Evolutionary conservation across 768 basidiomycete genomes (phyloP), one percentile per base, ranked within the genome.

Genomic region (Hydnomerulius pinastri): DNA sequence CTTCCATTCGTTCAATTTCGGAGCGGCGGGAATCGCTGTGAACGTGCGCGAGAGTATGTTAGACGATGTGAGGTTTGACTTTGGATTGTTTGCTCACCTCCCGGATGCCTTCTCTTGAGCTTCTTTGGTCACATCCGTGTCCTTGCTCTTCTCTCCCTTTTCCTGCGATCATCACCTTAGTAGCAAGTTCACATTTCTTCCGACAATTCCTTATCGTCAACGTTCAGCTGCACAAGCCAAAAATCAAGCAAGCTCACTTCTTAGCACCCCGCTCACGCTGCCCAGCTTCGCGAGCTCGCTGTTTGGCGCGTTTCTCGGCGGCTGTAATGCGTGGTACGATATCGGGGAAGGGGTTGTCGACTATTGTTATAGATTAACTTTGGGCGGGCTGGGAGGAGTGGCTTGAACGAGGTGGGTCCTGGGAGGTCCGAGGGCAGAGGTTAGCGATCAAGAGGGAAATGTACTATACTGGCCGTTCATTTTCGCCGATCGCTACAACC

Each of bases 311-410:
- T 54, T 88, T 87, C 71, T 98, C 97, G 2, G 85, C 92, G 1
- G 94, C 93, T 1, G 97, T 99, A 52, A 98, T 99, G 21, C 97
- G 86, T 4, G 96, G 96, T 30, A 94, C 80, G 56, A 98, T 97
- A 63, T 98, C 95, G 46, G 87, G 82, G 66, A 97, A 98, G 0
- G 97, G 96, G 63, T 98, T 96, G 46, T 97, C 93, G 25, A 92
- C 64, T 45, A 99, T 89, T 9, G 85, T 82, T 24, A 96, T 77
- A 1, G 80, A 80, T 85, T 88, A 66, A 99, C 96, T 65, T 89
- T 94, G 0, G 96, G 94, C 2, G 97, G 93, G 57, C 93, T 94
- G 58, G 0, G 40, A 17, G 11, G n/a, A 3, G 15, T 20, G 10
- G 8, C 15, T 41, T 57, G 35, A 57, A 48, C 20, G 35, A 35